Percentiles rank a stretch among this genome's conserved stretches.
Conservation (phyloP, 768 basidiomycete genomes). For the Phanerochaete sordida region DNA sequence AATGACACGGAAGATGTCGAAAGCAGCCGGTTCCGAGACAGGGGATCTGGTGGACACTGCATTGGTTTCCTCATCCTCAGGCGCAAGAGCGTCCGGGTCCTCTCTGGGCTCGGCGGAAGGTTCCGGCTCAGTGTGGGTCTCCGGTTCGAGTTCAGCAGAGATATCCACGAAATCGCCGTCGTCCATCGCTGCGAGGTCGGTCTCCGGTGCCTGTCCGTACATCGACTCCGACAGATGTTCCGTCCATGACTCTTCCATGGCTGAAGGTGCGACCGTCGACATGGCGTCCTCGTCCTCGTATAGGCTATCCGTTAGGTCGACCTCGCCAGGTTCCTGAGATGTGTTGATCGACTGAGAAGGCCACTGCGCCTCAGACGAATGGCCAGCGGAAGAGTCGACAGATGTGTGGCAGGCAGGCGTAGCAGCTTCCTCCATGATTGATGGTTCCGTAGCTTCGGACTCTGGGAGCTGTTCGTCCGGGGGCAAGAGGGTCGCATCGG, state of each 20-base stretch:
- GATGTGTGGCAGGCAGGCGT: too few species aligned
- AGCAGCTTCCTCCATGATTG: too few species aligned
- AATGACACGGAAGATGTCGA: background rate
- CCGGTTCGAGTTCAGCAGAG: background rate
- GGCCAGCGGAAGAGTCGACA: too few species aligned
- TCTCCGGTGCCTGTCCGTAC: background rate
- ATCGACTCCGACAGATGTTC: background rate
- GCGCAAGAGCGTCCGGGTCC: too few species aligned
- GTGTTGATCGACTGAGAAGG: background rate
- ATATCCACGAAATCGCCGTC: background rate
- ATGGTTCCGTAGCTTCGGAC: too few species aligned
- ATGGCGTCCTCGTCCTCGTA: background rate
- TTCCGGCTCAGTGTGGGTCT: background rate
- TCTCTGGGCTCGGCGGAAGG: too few species aligned
- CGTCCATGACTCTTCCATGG: background rate
- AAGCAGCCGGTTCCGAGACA: background rate
- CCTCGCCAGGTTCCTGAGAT: background rate
- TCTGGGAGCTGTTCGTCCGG: too few species aligned
- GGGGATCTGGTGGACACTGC: background rate
- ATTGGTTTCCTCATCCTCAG: too few species aligned
- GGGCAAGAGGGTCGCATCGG: too few species aligned
- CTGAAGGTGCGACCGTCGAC: background rate
- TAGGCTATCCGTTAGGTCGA: background rate
- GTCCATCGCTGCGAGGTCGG: background rate
- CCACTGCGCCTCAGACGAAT: too few species aligned